Conservation (phyloP, 306 rosid genomes). For the Purshia tridentata region DNA sequence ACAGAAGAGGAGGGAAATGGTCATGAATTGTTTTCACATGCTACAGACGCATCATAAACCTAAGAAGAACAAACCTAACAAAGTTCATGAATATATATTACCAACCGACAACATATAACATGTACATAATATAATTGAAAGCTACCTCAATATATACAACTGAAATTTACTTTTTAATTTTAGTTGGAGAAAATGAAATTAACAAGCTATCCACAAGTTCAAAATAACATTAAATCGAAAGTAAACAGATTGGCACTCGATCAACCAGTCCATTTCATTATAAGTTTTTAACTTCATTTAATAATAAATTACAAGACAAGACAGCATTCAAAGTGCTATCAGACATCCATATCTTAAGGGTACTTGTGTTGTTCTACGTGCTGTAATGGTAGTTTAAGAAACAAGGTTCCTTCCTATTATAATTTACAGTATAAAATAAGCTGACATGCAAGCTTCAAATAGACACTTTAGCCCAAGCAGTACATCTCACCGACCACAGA, state of each 20-base stretch:
- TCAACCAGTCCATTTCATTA: conserved; percentile 3
- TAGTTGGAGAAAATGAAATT: too few species aligned
- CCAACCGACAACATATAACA: too few species aligned
- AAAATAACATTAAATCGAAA: neutral
- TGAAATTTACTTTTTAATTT: too few species aligned
- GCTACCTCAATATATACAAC: too few species aligned
- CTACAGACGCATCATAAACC: too few species aligned
- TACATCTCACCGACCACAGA: conserved; percentile 33
- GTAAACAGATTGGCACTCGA: neutral
- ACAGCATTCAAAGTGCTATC: conserved; percentile 26
- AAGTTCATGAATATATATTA: too few species aligned
- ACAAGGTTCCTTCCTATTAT: conserved; percentile 43
- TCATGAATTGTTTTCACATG: too few species aligned
- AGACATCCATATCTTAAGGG: conserved; percentile 25
- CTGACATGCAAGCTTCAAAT: conserved; percentile 38
- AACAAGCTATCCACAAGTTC: too few species aligned
- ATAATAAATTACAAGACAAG: conserved; percentile 30
- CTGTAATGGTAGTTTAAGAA: conserved; percentile 28
- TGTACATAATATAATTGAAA: too few species aligned
- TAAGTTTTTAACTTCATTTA: conserved; percentile 11
- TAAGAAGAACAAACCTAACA: too few species aligned
- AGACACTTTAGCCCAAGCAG: conserved; percentile 32
- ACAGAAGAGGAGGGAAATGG: too few species aligned
- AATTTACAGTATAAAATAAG: conserved; percentile 56
- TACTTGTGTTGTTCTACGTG: conserved; percentile 26